These are phyloP conservation scores for Cryptococcus depauperatus DNA, from an alignment of 1,284 basidiomycete genomes.

Conservation along the genomic window DNA sequence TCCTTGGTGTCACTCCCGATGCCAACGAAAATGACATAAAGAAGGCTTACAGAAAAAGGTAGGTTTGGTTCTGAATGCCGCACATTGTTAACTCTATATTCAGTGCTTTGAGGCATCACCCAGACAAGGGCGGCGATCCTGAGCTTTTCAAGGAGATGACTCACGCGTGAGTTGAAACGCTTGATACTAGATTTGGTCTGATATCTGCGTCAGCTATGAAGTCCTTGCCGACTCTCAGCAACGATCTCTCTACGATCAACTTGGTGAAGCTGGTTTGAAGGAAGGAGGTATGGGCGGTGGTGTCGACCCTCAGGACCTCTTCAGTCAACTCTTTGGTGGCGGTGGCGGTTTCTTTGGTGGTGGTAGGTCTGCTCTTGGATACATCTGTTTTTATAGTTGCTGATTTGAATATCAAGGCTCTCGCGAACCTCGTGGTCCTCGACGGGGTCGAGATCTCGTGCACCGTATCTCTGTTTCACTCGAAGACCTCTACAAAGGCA, in stretches of 20 bases:
- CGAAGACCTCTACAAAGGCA: constrained; percentile 97
- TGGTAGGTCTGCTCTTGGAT: constrained; percentile 32
- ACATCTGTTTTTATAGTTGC: constrained; percentile 29
- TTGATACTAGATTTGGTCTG: not conserved
- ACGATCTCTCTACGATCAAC: constrained; percentile 77
- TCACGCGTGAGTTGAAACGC: constrained; percentile 64
- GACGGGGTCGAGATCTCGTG: constrained; percentile 95
- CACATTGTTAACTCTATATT: not conserved
- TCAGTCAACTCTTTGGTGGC: constrained; percentile 87
- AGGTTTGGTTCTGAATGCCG: constrained; percentile 13
- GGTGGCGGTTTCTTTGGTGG: constrained; percentile 56
- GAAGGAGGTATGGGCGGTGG: constrained; percentile 71
- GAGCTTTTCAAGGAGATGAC: constrained; percentile 98
- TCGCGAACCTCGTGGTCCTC: constrained; percentile 51
- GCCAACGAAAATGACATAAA: constrained; percentile 77
- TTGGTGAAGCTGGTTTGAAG: constrained; percentile 88
- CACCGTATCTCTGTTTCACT: constrained; percentile 93
- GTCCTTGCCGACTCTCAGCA: constrained; percentile 84
- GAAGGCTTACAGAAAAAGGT: constrained; percentile 94
- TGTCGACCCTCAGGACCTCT: constrained; percentile 97
- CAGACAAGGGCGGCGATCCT: constrained; percentile 95
- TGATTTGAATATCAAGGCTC: not conserved
- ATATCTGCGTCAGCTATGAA: constrained; percentile 62
- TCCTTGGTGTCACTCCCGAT: constrained; percentile 68
- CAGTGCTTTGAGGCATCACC: constrained; percentile 82